phyloP scores from a whole-genome alignment of 176 grass and related monocot species.

The bread wheat (Triticum aestivum) region IWGSC_CS_RefSeq_v2.1 NC_057812.1:100287214-100287713 shows the following conservation, averaged over 20 bases:
- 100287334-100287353: not conserved
- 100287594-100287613: not conserved
- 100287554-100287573: not conserved
- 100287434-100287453: not conserved
- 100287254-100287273: not conserved
- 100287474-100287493: not conserved
- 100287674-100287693: too few species aligned
- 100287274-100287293: not conserved
- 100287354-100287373: not conserved
- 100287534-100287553: not conserved
- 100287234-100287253: not conserved
- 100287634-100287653: too few species aligned
- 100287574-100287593: not conserved
- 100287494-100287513: not conserved
- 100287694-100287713: too few species aligned
- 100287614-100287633: not conserved
- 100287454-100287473: not conserved
- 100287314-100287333: not conserved
- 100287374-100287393: not conserved
- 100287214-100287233: not conserved
- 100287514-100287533: not conserved
- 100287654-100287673: too few species aligned
- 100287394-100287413: not conserved
- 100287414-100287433: not conserved
- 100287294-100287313: not conserved